These are phyloP conservation scores for Ophiostoma sp. DNA, from an alignment of 2,329 filamentous ascomycete genomes.

Conservation along the genomic window DNA sequence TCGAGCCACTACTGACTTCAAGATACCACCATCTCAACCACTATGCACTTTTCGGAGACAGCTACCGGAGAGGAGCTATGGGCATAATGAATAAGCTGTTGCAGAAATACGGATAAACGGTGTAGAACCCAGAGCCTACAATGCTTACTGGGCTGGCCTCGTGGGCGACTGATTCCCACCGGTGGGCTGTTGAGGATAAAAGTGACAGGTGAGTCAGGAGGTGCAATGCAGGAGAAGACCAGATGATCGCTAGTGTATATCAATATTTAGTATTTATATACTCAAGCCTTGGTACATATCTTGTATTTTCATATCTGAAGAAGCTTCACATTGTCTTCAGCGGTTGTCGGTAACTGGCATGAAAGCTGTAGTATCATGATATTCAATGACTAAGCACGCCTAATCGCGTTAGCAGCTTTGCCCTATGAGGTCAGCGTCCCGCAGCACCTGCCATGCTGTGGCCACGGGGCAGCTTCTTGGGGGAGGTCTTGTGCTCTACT, in stretches of 20 bases:
- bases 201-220: not conserved
- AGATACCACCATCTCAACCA: slow-evolving; percentile 91
- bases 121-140: not conserved
- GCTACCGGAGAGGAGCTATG: slow-evolving; percentile 71
- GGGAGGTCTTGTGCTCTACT: slow-evolving; percentile 10
- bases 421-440: not conserved
- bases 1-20: slow-evolving; percentile 9
- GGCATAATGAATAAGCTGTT: slow-evolving; percentile 72
- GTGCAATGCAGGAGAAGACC: not conserved
- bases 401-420: not conserved
- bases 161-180: not conserved
- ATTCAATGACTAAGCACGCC: not conserved
- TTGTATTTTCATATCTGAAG: too few species aligned
- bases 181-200: not conserved
- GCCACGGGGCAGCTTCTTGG: slow-evolving; percentile 11
- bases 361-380: not conserved
- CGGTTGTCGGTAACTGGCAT: too few species aligned
- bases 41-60: slow-evolving; percentile 74
- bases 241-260: not conserved
- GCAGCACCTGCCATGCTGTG: slow-evolving; percentile 6
- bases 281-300: too few species aligned
- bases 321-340: too few species aligned
- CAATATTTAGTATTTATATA: not conserved
- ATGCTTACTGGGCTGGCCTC: not conserved
- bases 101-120: slow-evolving; percentile 57